Percentiles rank a stretch among this genome's conserved stretches.
phyloP scores from a whole-genome alignment of 306 rosid species.

The Cicer yamashitae region DNA sequence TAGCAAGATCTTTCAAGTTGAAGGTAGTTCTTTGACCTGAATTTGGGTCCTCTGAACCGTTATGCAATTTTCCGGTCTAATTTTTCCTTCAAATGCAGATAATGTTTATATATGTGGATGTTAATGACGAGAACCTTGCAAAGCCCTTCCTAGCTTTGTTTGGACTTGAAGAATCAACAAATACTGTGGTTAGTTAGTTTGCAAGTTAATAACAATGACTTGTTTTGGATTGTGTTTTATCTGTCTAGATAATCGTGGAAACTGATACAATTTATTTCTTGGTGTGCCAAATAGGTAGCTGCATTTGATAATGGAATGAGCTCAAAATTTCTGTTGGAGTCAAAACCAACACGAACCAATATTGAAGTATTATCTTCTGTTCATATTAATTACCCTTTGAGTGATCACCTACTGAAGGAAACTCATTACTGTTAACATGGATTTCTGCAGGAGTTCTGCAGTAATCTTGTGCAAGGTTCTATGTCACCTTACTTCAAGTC shows the following conservation, averaged over 20 bases:
- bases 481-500: constrained; percentile 78
- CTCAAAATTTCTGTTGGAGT: constrained; percentile 83
- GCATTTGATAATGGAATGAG: constrained; percentile 74
- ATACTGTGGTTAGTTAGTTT: constrained; percentile 80
- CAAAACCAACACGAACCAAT: constrained; percentile 67
- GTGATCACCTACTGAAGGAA: constrained; percentile 16
- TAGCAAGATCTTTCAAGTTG: constrained; percentile 82
- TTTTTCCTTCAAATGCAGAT: constrained; percentile 60
- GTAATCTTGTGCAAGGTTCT: constrained; percentile 68
- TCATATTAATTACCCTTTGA: constrained; percentile 26
- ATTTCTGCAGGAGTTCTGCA: constrained; percentile 75
- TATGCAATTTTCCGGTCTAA: constrained; percentile 38
- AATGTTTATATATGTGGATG: constrained; percentile 70
- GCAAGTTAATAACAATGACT: constrained; percentile 22
- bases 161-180: constrained; percentile 85
- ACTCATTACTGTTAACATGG: constrained; percentile 42
- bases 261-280: constrained; percentile 42
- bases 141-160: constrained; percentile 84
- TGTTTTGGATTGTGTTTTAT: constrained; percentile 30
- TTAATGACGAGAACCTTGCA: constrained; percentile 84
- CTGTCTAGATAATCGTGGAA: neutral
- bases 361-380: constrained; percentile 62
- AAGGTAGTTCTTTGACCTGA: constrained; percentile 59
- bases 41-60: constrained; percentile 36
- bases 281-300: constrained; percentile 63